Conservation (phyloP, 306 rosid species). For the Styphnolobium japonicum region DNA sequence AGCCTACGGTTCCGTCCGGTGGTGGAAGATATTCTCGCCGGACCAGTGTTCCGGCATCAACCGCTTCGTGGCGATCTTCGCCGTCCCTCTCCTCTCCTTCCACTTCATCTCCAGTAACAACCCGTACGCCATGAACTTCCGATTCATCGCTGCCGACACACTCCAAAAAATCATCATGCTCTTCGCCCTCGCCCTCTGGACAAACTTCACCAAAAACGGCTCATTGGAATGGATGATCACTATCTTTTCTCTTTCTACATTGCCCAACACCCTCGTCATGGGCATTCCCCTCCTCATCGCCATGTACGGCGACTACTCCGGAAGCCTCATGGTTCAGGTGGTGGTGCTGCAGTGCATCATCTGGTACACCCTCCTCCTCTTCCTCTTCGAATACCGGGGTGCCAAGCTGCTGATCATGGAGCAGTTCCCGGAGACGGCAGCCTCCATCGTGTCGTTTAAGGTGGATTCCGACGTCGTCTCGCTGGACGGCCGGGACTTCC, state of each 20-base stretch:
- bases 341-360: conserved; percentile 95
- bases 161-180: conserved; percentile 93
- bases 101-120: conserved; percentile 84
- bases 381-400: conserved; percentile 90
- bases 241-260: conserved; percentile 84
- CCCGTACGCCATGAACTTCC: conserved; percentile 82
- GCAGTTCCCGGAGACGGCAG: conserved; percentile 97
- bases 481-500: conserved; percentile 80
- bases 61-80: conserved; percentile 93
- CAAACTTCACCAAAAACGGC: conserved; percentile 74
- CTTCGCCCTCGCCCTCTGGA: conserved; percentile 58
- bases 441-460: conserved; percentile 90
- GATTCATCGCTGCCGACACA: conserved; percentile 96
- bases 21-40: conserved; percentile 99
- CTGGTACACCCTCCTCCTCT: conserved; percentile 90
- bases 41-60: conserved; percentile 99
- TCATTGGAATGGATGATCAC: conserved; percentile 99
- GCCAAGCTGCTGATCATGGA: conserved; percentile 92
- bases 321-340: conserved; percentile 82
- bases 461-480: conserved; percentile 96
- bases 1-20: conserved; percentile 93
- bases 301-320: conserved; percentile 73
- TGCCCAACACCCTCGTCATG: conserved; percentile 93
- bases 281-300: conserved; percentile 84
- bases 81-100: conserved; percentile 91